Evolutionary conservation across 2,329 filamentous ascomycete genomes (phyloP).

Genomic region (Leptographium procerum): DNA sequence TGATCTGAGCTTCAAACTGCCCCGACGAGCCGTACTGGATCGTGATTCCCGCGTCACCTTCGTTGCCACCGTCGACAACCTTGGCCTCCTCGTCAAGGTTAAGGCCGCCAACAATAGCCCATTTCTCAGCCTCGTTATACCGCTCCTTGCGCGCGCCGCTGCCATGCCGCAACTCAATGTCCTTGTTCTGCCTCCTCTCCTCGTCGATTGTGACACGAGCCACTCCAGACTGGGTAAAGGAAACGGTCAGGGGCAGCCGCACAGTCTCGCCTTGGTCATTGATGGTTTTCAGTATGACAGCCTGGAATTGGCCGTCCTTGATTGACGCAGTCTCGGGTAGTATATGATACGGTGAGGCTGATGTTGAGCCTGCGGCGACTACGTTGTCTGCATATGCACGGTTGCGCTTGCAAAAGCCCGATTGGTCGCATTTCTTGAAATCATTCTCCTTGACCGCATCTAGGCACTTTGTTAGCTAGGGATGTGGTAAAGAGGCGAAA

Average conservation of each 20-base stretch:
- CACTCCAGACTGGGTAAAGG: conserved; percentile 81
- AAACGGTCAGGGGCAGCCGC: conserved; percentile 69
- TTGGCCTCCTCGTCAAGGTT: conserved; percentile 61
- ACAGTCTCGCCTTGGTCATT: conserved; percentile 55
- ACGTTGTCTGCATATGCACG: conserved; percentile 77
- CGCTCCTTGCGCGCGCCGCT: conserved; percentile 81
- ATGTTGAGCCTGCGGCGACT: conserved; percentile 50
- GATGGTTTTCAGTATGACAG: conserved; percentile 70
- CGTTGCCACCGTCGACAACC: conserved; percentile 55
- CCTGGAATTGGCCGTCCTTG: conserved; percentile 69
- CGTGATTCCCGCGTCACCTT: conserved; percentile 52
- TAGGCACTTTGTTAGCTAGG: conserved; percentile 23
- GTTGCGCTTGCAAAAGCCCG: conserved; percentile 95
- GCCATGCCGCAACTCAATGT: conserved; percentile 76
- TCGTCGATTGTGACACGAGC: conserved; percentile 86
- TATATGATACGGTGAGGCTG: conserved; percentile 73
- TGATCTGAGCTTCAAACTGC: conserved; percentile 73
- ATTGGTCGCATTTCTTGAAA: conserved; percentile 94
- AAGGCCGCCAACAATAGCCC: conserved; percentile 75
- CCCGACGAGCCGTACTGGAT: conserved; percentile 68
- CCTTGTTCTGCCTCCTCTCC: conserved; percentile 75
- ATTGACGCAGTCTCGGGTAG: conserved; percentile 61
- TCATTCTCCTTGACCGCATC: conserved; percentile 87
- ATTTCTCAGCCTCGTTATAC: conserved; percentile 84
- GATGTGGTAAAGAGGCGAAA: not conserved